Conservation (phyloP, 1,284 basidiomycete species). For the Gymnopus androsaceus region DNA sequence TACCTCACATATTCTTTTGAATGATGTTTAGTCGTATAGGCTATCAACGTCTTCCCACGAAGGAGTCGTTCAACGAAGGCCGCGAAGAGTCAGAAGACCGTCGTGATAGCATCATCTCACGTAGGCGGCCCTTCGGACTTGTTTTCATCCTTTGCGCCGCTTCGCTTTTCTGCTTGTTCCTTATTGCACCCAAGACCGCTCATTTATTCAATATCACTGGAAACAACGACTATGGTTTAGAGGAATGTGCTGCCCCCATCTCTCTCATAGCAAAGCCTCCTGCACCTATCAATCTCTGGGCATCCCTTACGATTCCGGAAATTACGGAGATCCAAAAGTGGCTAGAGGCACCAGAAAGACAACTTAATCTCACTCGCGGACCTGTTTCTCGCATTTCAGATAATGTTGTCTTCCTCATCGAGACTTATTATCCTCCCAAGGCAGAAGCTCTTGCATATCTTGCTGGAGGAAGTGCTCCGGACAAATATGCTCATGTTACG, state of each 20-base stretch:
- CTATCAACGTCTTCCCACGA: not conserved
- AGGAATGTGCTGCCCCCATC: constrained; percentile 34
- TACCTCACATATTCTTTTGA: not conserved
- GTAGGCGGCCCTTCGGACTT: not conserved
- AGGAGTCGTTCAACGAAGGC: not conserved
- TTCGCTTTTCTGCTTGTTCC: not conserved
- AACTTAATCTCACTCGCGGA: constrained; percentile 50
- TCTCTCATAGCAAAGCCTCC: constrained; percentile 41
- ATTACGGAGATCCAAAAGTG: constrained; percentile 46
- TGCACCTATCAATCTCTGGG: constrained; percentile 48
- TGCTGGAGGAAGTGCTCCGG: constrained; percentile 31
- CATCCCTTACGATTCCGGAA: constrained; percentile 46
- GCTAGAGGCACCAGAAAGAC: constrained; percentile 43
- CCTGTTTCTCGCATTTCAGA: constrained; percentile 38
- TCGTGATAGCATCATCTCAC: not conserved
- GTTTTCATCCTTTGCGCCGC: not conserved
- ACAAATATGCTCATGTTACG: constrained; percentile 46
- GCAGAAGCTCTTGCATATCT: constrained; percentile 51
- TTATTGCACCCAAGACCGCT: not conserved
- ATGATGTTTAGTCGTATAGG: not conserved
- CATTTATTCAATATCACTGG: too few relatives aligned
- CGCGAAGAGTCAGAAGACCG: not conserved
- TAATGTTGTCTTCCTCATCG: constrained; percentile 52
- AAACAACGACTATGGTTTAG: not conserved
- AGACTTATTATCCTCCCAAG: constrained; percentile 52